These are phyloP conservation scores for Rhizophagus clarus DNA, from an alignment of 192 early-diverging fungal species.

Conservation along the genomic window DNA sequence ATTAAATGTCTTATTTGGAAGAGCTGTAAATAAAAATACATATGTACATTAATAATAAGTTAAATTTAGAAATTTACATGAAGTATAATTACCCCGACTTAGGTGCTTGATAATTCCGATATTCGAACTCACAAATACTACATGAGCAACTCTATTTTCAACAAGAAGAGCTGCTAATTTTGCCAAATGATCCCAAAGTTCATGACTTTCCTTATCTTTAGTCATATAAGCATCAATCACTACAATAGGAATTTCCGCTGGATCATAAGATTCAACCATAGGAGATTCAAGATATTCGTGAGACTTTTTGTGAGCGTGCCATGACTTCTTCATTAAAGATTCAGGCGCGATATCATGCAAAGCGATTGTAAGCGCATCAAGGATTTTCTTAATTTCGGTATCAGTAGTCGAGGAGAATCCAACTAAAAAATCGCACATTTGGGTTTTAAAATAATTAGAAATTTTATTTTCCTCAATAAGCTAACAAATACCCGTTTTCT, in stretches of 20 bases:
- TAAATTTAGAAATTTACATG: neutral
- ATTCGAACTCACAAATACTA: slow-evolving; percentile 84
- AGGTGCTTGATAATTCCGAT: slow-evolving; percentile 66
- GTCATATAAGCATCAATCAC: slow-evolving; percentile 86
- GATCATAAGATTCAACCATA: slow-evolving; percentile 36
- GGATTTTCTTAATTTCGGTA: slow-evolving; percentile 79
- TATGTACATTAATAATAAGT: neutral
- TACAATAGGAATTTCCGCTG: slow-evolving; percentile 78
- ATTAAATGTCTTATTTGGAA: slow-evolving; percentile 73
- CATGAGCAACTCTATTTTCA: slow-evolving; percentile 87
- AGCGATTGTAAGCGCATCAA: slow-evolving; percentile 78
- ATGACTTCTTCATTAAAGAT: slow-evolving; percentile 8
- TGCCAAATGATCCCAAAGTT: slow-evolving; percentile 72
- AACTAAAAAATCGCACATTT: neutral
- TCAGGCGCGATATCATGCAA: slow-evolving; percentile 53
- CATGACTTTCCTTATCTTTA: slow-evolving; percentile 65
- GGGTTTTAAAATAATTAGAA: neutral
- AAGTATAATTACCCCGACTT: slow-evolving; percentile 57
- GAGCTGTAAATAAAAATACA: slow-evolving; percentile 40
- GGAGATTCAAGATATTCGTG: neutral
- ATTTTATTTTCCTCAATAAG: neutral
- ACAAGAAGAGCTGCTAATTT: slow-evolving; percentile 84
- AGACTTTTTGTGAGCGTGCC: neutral
- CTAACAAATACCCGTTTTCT: slow-evolving; percentile 66
- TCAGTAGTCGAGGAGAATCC: slow-evolving; percentile 81